Base-by-base conservation (phyloP, 1,284 basidiomycete genomes). In the Neonothopanus nambi region DNA sequence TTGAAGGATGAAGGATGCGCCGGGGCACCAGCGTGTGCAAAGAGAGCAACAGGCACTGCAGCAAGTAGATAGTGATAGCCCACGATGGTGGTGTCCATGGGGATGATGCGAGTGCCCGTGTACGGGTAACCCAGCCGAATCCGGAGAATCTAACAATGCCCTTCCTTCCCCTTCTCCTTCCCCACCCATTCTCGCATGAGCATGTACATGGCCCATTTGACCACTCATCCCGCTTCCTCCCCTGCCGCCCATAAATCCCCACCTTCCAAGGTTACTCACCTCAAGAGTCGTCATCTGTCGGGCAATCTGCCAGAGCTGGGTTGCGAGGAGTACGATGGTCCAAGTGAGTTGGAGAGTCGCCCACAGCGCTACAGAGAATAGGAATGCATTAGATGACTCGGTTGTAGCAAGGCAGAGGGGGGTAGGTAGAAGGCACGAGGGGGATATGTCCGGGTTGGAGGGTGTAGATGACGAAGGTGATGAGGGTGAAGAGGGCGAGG, bases 241-340 rank as follows among this genome's bases (percentile, higher is more conserved):
- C 26, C 91, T 85, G 0, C 95, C 95, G 44, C 96, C 97, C 94
- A 99, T 98, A 75, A 87, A 98, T 2, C 97, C 96, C 65, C 89
- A 98, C 46, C 96, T 81, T 0, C 95, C 94, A 3, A 98, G 83
- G 66, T 99, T 99, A 55, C 87, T 90, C 5, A 98, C 92, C 67
- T 99, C 96, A 53, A 97, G 81, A 0, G 96, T 98, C 1, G 96
- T 99, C 84, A 99, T 93, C 67, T 99, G 96, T 17, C 90, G 81
- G 8, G 87, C 82, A 50, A 98, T 84, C 71, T 98, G 96, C 90
- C 92, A 97, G 37, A 88, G 76, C 64, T 99, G 97, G 5, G 87
- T 87, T 35, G 78, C 79, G 47, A 96, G 84, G 42, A 99, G 85
- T 51, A 99, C 81, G 39, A 83, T 70, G 0, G 96, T 98, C 96